Percentiles rank a stretch among this genome's conserved stretches.
Evolutionary conservation across 371 early-diverging fungal species (phyloP).

Genomic region (Mortierella sp.): DNA sequence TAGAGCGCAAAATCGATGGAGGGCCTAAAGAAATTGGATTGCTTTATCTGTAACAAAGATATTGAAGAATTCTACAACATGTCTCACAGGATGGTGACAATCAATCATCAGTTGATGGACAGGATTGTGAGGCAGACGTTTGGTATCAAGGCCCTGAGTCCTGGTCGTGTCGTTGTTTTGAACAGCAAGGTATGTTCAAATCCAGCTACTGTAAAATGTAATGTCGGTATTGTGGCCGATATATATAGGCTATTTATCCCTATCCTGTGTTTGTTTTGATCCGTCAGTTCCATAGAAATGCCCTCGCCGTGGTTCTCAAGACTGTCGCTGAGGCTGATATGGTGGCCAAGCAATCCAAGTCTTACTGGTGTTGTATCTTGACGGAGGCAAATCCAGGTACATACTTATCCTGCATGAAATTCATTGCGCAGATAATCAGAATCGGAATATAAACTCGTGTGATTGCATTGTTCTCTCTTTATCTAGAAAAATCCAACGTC

Average conservation of each 20-base stretch:
- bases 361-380: slow-evolving; percentile 65
- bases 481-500: neutral
- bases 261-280: neutral
- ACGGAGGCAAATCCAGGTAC: slow-evolving; percentile 31
- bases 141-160: slow-evolving; percentile 72
- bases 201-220: too few relatives aligned
- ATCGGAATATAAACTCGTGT: neutral
- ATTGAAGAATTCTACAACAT: slow-evolving; percentile 80
- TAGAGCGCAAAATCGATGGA: slow-evolving; percentile 70
- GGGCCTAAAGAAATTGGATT: slow-evolving; percentile 76
- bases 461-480: neutral
- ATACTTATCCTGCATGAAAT: neutral
- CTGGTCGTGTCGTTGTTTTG: slow-evolving; percentile 81
- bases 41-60: slow-evolving; percentile 87
- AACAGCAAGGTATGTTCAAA: slow-evolving; percentile 67
- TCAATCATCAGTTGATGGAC: slow-evolving; percentile 74
- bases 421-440: neutral
- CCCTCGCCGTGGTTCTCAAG: slow-evolving; percentile 76
- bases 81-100: slow-evolving; percentile 66
- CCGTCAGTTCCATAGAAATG: slow-evolving; percentile 69
- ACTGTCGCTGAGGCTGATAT: slow-evolving; percentile 39
- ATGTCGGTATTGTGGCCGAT: too few relatives aligned
- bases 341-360: slow-evolving; percentile 58
- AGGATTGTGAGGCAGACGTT: slow-evolving; percentile 69
- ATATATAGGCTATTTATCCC: neutral